Evolutionary conservation across 2,329 filamentous ascomycete species (phyloP), one percentile per base, ranked within the genome.

Genomic region (Penicillium thymicola): DNA sequence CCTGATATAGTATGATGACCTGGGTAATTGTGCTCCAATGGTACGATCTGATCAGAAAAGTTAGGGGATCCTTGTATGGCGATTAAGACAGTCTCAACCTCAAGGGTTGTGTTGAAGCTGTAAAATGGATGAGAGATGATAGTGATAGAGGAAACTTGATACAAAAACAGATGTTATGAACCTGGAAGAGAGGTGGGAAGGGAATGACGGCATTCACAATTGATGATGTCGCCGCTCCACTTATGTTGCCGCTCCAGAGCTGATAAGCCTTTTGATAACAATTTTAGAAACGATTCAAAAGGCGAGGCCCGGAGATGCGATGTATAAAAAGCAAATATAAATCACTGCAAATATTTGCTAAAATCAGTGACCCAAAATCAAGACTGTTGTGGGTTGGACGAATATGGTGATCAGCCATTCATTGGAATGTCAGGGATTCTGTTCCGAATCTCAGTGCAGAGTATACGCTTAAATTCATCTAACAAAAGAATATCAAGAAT

Each of bases 171-270:
- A 13, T 46, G 14, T 23, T 49, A 23, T 49, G 47, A 42, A 48
- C 51, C 36, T 40, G 51, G 51, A 43, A 41, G 27, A 54, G 54
- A 54, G 51, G 42, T 51, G 41, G 34, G 41, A 48, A 51, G 49
- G 49, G 51, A 46, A 59, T 66, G 64, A 66, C 60, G 61, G 53
- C 60, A 61, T 66, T 51, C 41, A 41, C 28, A 53, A 53, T 32
- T 59, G 54, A 65, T 65, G 63, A 65, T 65, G 63, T 65, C 62
- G 62, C 62, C 62, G 57, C 60, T 65, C 62, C 63, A 65, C 63
- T 55, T 43, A 54, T 57, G 42, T 57, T 47, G 43, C 55, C 55
- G 44, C 46, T 38, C 32, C 28, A 30, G 25, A 48, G 56, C 61
- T 58, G 64, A 66, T 66, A 65, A 65, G 62, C 46, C 50, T 45